Conservation (phyloP, 1,139 yeast species). For the Suhomyces ambrosiae region DNA sequence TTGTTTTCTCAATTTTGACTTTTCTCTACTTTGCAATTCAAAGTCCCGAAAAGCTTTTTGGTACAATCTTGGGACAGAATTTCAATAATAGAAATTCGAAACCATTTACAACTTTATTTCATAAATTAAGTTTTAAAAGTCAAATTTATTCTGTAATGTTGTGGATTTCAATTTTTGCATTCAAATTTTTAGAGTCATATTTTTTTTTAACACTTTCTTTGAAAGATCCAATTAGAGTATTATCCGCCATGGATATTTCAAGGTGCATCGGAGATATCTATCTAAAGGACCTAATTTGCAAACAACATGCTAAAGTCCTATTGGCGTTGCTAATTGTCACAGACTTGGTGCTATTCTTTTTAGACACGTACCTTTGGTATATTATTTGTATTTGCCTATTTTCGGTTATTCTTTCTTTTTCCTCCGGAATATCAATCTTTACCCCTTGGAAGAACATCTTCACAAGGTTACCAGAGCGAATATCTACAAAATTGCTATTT, state of each 20-base stretch:
- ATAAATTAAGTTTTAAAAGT: conserved; percentile 31
- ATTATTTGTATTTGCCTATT: conserved; percentile 77
- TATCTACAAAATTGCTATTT: conserved; percentile 33
- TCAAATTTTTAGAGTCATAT: conserved; percentile 72
- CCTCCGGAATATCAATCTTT: conserved; percentile 75
- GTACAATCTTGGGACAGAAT: conserved; percentile 16
- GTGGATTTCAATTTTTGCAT: conserved; percentile 36
- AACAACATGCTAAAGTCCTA: conserved; percentile 59
- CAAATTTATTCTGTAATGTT: conserved; percentile 46
- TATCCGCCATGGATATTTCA: conserved; percentile 58
- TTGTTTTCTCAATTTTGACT: conserved; percentile 60
- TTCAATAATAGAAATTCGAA: conserved; percentile 13
- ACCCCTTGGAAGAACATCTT: conserved; percentile 88
- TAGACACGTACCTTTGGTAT: conserved; percentile 90
- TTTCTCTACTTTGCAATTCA: conserved; percentile 58
- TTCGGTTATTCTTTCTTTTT: conserved; percentile 69
- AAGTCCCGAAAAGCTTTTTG: conserved; percentile 56
- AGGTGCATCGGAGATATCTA: conserved; percentile 64
- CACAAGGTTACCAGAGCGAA: conserved; percentile 72
- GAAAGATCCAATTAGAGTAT: conserved; percentile 74
- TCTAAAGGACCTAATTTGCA: conserved; percentile 56
- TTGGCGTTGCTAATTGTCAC: conserved; percentile 60
- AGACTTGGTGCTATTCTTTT: conserved; percentile 72
- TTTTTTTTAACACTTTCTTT: conserved; percentile 59
- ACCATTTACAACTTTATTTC: conserved; percentile 13